Percentiles rank a stretch among this genome's conserved stretches.
Conservation (phyloP, 2,329 filamentous ascomycete genomes). For the Trichoderma koningiopsis region DNA sequence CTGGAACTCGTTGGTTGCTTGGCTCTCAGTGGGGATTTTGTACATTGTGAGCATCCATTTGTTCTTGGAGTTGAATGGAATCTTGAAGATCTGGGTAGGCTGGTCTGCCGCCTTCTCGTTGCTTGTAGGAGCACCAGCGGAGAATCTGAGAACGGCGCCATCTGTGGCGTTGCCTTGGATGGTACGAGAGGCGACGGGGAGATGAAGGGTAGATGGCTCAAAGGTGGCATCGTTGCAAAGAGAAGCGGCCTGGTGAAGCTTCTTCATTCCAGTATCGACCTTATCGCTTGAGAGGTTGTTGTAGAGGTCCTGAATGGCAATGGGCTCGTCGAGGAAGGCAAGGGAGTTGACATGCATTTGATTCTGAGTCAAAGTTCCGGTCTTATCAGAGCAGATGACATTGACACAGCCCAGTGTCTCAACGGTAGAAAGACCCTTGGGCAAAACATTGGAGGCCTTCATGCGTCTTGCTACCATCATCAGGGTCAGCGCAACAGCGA, state of each 20-base stretch:
- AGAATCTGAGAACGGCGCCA: slow-evolving; percentile 45
- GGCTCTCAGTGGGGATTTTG: slow-evolving; percentile 33
- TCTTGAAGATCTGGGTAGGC: slow-evolving; percentile 40
- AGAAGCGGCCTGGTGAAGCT: slow-evolving; percentile 37
- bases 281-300: slow-evolving; percentile 27
- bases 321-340: slow-evolving; percentile 41
- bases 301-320: slow-evolving; percentile 35
- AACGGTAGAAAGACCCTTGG: slow-evolving; percentile 46
- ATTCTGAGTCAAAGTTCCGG: slow-evolving; percentile 48
- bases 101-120: slow-evolving; percentile 30
- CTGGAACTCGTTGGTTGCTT: slow-evolving; percentile 38
- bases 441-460: slow-evolving; percentile 47
- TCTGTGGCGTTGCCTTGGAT: slow-evolving; percentile 49
- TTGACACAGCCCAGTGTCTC: slow-evolving; percentile 49
- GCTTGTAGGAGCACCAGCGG: slow-evolving; percentile 31
- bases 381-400: slow-evolving; percentile 49
- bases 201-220: slow-evolving; percentile 41
- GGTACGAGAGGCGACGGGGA: slow-evolving; percentile 39
- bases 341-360: slow-evolving; percentile 47
- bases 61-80: slow-evolving; percentile 55
- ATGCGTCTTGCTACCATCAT: slow-evolving; percentile 48
- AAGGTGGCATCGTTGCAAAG: slow-evolving; percentile 49
- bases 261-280: slow-evolving; percentile 26
- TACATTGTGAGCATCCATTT: slow-evolving; percentile 53
- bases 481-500: slow-evolving; percentile 44